Evolutionary conservation across 78 protist species (phyloP).

Genomic region (Diacronema lutheri): DNA sequence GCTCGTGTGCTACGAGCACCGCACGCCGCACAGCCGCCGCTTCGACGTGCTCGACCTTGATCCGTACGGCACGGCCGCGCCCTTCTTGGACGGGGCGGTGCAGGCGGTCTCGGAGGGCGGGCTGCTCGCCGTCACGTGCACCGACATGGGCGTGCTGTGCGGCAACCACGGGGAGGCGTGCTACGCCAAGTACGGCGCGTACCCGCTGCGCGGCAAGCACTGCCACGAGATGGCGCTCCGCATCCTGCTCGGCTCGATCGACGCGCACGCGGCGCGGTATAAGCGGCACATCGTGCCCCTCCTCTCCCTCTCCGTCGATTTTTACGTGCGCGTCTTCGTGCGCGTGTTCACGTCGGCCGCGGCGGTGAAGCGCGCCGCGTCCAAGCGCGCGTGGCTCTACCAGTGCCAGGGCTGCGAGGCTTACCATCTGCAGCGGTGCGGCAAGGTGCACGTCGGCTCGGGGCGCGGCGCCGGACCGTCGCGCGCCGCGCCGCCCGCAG

Average conservation of each 20-base stretch:
- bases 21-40: not conserved
- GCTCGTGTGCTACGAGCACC: too few relatives aligned
- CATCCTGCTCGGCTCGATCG: conserved; percentile 67
- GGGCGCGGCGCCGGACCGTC: too few relatives aligned
- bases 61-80: conserved; percentile 97
- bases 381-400: conserved; percentile 48
- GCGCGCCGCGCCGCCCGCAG: too few relatives aligned
- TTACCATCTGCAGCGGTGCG: conserved; percentile 56
- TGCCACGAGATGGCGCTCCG: conserved; percentile 94
- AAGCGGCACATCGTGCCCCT: conserved; percentile 78
- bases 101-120: conserved; percentile 85
- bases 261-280: conserved; percentile 71
- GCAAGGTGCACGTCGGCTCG: not conserved
- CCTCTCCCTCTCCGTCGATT: conserved; percentile 84
- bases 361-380: conserved; percentile 44
- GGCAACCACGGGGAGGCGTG: conserved; percentile 87
- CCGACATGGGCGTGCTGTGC: conserved; percentile 91
- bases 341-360: conserved; percentile 56
- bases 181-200: conserved; percentile 78
- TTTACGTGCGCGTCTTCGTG: conserved; percentile 95
- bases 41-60: conserved; percentile 90
- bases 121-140: conserved; percentile 91
- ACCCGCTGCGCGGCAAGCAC: conserved; percentile 57
- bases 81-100: conserved; percentile 93
- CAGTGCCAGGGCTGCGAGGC: conserved; percentile 82